Percentiles rank a stretch among this genome's conserved stretches.
Conservation (phyloP, 1,284 basidiomycete species). For the Ganoderma boninense region DNA sequence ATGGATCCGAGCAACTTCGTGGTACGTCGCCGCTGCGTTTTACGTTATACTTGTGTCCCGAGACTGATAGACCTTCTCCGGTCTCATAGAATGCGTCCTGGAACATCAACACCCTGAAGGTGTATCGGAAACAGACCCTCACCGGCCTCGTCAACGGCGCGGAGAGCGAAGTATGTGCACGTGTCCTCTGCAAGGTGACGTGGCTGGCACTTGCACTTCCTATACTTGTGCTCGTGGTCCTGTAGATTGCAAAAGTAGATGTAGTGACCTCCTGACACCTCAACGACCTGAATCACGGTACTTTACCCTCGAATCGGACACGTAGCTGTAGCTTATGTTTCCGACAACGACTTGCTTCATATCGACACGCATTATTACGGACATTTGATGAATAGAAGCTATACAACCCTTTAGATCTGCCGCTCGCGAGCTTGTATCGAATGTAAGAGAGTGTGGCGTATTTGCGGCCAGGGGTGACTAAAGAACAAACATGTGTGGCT, state of each 20-base stretch:
- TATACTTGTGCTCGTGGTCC: constrained; percentile 18
- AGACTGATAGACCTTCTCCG: constrained; percentile 15
- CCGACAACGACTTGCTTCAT: neutral
- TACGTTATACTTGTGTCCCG: neutral
- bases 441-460: neutral
- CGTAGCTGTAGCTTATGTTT: constrained; percentile 2
- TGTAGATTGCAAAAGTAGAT: constrained; percentile 19
- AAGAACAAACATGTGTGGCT: neutral
- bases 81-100: constrained; percentile 61
- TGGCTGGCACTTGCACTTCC: constrained; percentile 19
- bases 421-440: neutral
- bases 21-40: constrained; percentile 46
- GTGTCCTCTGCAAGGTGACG: constrained; percentile 18
- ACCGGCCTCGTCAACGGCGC: constrained; percentile 39
- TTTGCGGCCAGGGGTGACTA: neutral
- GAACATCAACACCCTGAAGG: constrained; percentile 63
- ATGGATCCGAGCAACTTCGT: constrained; percentile 76
- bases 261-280: constrained; percentile 19
- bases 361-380: constrained; percentile 17
- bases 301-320: constrained; percentile 2
- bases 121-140: constrained; percentile 56
- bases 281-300: constrained; percentile 12
- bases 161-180: constrained; percentile 1
- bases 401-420: constrained; percentile 7
- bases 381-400: constrained; percentile 17